Base-by-base conservation (phyloP, 106 monocot species). In the Posidonia australis region DNA sequence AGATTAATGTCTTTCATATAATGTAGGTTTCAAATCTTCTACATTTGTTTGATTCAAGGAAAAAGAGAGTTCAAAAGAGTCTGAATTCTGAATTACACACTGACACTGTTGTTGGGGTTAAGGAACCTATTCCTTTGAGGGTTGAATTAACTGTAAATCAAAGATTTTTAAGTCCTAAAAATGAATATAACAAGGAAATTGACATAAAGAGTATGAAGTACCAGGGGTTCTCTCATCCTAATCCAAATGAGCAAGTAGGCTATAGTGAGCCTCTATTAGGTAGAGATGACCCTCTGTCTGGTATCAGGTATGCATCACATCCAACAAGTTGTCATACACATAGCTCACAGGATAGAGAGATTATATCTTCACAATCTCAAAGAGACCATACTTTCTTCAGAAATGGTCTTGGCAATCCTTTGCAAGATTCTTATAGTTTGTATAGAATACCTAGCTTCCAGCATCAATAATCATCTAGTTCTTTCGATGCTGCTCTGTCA, bases 11-110 rank as follows among this genome's bases (percentile, higher is more conserved):
- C 28, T 18, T 21, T 59, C 23, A 5, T 30, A 13, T 5, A n/a
- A 9, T 74, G 46, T 62, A 75, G 75, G 75, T 75, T 55, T n/a
- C 25, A 19, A 55, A 21, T 24, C 68, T 75, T 51, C 1, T 75
- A 5, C 52, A 21, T 20, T 62, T 75, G 60, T 75, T 75, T 62
- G 7, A 29, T 74, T 46, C 21, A 16, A 75, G 44, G 47, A 75
- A 51, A 49, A 56, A 23, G 45, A 36, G 46, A 28, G 14, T 25
- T 9, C 17, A 28, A 56, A n/a, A 72, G 36, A 60, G 19, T 6
- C 1, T 9, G 18, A 18, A 7, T 36, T 42, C 21, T 31, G 61
- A 62, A 31, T 20, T 43, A 23, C n/a, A 30, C 30, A 23, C 16
- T 30, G 4, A 58, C 19, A 6, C 30, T 9, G 13, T 23, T 29